Base-by-base conservation (phyloP, 106 monocot genomes). In the Hemerocallis citrina region DNA sequence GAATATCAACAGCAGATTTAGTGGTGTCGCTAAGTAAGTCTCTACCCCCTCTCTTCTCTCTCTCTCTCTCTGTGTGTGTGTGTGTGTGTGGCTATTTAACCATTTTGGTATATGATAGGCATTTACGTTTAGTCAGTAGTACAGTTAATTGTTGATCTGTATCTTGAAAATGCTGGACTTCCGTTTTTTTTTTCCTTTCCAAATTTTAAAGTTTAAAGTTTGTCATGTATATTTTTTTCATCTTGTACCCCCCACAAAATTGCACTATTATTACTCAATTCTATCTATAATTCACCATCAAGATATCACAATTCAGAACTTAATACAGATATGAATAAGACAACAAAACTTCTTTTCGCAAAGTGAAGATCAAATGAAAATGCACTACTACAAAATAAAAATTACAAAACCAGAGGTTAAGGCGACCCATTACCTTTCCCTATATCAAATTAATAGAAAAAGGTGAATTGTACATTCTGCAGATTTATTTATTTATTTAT, bases 1-100 rank as follows among this genome's bases (percentile, higher is more conserved):
- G 65, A 63, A 74, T 81, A 43, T 73, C 84, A 59, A 79, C 90
- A 45, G 67, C 74, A 48, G 73, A 79, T 72, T 75, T 96, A 61
- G 24, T 87, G 46, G 56, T 36, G 35, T 74, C 79, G 72, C 68
- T 96, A 27, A 61, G 96, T 91, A 84, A 96, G 85, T 65, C 24
- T 68, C 60, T 45, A 32, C 61, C 41, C 59, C 15, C 7, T 12
- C 4, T 35, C 12, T 44, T 32, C 4, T 22, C 15, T 44, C n/a
- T n/a, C n/a, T n/a, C n/a, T n/a, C n/a, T n/a, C n/a, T n/a, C n/a
- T n/a, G n/a, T n/a, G n/a, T n/a, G n/a, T n/a, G n/a, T n/a, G n/a
- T n/a, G n/a, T n/a, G n/a, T n/a, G n/a, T n/a, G n/a, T n/a, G n/a
- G 6, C 7, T 43, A 4, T 35, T 21, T 48, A 12, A 32, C 49